Conservation (phyloP, 2,329 filamentous ascomycete species). For the Stenocarpella maydis region DNA sequence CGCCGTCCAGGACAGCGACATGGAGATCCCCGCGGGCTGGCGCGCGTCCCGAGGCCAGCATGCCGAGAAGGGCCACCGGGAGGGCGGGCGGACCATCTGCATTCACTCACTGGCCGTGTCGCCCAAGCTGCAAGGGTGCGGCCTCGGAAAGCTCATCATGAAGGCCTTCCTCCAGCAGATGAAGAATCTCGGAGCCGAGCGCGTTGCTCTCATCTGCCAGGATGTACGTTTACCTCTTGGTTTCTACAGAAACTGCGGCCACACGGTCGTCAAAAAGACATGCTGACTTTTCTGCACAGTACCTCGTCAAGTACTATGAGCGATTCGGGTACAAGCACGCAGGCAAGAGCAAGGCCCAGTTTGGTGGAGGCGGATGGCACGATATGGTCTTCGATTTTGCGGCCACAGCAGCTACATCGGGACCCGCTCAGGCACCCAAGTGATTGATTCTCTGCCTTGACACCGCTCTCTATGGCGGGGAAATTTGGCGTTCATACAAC, state of each 20-base stretch:
- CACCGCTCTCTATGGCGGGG: slow-evolving; percentile 16
- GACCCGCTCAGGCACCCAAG: slow-evolving; percentile 30
- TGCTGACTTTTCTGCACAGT: slow-evolving; percentile 47
- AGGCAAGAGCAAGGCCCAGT: slow-evolving; percentile 74
- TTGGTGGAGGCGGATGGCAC: slow-evolving; percentile 82
- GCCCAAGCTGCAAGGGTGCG: slow-evolving; percentile 76
- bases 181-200: slow-evolving; percentile 72
- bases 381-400: slow-evolving; percentile 69
- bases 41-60: slow-evolving; percentile 54
- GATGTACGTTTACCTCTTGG: slow-evolving; percentile 57
- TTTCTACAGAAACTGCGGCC: slow-evolving; percentile 15
- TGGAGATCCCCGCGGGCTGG: slow-evolving; percentile 78
- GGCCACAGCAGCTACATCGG: slow-evolving; percentile 16
- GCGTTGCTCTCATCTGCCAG: slow-evolving; percentile 79
- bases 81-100: slow-evolving; percentile 76
- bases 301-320: slow-evolving; percentile 78
- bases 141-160: slow-evolving; percentile 77
- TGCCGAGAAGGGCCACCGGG: slow-evolving; percentile 71
- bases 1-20: slow-evolving; percentile 77
- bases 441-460: slow-evolving; percentile 29
- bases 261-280: neutral
- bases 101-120: slow-evolving; percentile 85
- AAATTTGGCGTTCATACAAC: slow-evolving; percentile 14
- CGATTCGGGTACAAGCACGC: slow-evolving; percentile 75
- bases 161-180: slow-evolving; percentile 81